Base-by-base conservation (phyloP, 805 yeast species). In the Jamesozyma rosinii region DNA sequence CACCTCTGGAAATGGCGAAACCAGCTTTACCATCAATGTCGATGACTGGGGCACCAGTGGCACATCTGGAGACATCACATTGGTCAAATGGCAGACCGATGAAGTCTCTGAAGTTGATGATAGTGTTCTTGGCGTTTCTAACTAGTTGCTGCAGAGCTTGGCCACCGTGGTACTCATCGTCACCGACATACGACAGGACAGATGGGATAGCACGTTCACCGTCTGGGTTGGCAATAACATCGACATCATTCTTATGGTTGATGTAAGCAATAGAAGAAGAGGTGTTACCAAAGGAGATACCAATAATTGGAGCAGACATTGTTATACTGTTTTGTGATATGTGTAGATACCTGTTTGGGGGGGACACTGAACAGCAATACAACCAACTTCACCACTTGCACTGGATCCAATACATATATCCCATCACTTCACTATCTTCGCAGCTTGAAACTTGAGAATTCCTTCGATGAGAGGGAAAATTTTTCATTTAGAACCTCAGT, bases 151-250 rank as follows among this genome's bases (percentile, higher is more conserved):
- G 89, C 55, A 81, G 70, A 46, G 97, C 98, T 71, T 92, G 97
- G 46, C 87, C 83, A 48, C 98, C 98, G 63, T 92, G 97, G 70
- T 86, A 92, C 71, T 92, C 97, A 64, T 92, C 97, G 44, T 75
- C 82, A 48, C 94, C 96, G 46, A 88, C 88, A 64, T 89, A 92
- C 17, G 97, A 79, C 48, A 92, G 74, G 46, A 84, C 83, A 24
- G 97, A 83, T 49, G 97, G 95, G 63, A 92, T 92, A 47, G 90
- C 76, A 71, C 97, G 86, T 70, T 92, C 97, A 66, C 98, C 98
- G 62, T 92, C 98, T 54, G 94, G 96, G 78, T 92, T 90, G 54
- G 98, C 98, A 65, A 92, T 90, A 53, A 92, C 95, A 62, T 92
- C 97, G 50, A 87, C 92, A 46, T 61, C 65, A 39, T 58, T 54